Percentiles rank a stretch among this genome's conserved stretches.
Conservation (phyloP, 768 basidiomycete species). For the Gyrodon lividus region DNA sequence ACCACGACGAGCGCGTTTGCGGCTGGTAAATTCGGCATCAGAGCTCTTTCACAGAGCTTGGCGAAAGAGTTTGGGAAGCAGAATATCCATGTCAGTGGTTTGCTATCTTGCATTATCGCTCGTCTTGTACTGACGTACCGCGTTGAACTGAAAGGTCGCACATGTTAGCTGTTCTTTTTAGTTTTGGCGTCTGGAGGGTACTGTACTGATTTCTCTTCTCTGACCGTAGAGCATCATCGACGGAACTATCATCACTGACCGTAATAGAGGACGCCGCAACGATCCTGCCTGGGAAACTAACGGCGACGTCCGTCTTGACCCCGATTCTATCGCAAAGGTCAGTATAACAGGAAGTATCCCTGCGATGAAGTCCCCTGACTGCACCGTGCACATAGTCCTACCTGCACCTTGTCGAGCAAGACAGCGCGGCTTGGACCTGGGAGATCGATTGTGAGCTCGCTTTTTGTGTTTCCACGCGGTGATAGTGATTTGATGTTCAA, state of each 20-base stretch:
- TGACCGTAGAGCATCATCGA: constrained; percentile 61
- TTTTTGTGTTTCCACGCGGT: background rate
- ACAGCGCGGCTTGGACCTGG: constrained; percentile 75
- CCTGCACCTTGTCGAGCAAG: constrained; percentile 64
- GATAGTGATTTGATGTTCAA: background rate
- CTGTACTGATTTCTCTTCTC: background rate
- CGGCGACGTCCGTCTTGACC: constrained; percentile 48
- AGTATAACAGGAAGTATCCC: constrained; percentile 12
- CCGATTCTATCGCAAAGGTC: constrained; percentile 71
- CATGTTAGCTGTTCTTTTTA: constrained; percentile 47
- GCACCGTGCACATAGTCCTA: constrained; percentile 48
- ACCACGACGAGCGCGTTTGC: constrained; percentile 58
- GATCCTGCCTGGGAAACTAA: constrained; percentile 44
- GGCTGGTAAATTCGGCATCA: constrained; percentile 59
- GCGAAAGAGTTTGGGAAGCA: constrained; percentile 74
- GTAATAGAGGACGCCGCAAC: constrained; percentile 28
- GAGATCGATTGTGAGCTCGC: constrained; percentile 66
- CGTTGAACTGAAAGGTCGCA: constrained; percentile 43
- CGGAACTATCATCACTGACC: constrained; percentile 49
- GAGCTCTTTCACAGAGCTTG: constrained; percentile 68
- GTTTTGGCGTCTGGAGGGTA: background rate
- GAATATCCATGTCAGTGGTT: constrained; percentile 60
- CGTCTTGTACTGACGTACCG: background rate
- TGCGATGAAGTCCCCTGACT: background rate
- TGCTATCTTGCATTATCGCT: background rate